Base-by-base conservation (phyloP, 352 stramenopile genomes). In the Phytophthora pinifolia region DNA sequence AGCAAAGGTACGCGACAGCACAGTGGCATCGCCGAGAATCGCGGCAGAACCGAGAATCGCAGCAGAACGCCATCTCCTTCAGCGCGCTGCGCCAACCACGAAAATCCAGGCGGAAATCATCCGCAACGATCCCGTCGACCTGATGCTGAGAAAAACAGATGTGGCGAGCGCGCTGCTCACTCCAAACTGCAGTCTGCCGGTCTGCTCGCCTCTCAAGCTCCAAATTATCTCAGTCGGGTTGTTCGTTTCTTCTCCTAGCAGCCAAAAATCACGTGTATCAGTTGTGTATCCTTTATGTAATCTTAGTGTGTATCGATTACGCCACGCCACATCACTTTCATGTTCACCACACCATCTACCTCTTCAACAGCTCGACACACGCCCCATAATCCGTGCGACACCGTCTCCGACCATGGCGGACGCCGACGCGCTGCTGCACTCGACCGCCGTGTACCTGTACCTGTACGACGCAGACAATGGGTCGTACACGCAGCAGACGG, bases 381-480 rank as follows among this genome's bases (percentile, higher is more conserved):
- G 25, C 39, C 39, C 34, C 46, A 54, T 17, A 36, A 39, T 39
- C 9, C 46, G 25, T 9, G 32, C 32, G 35, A 48, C 39, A 34
- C 36, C 12, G 54, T 25, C 6, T 20, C 22, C 13, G 33, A 66
- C 1, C 31, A 85, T 83, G 76, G 50, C 67, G 31, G 66, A 74
- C 20, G 36, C 17, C 17, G 75, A 81, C 62, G 59, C 64, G 54
- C 65, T 93, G 29, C 69, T 91, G 57, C 75, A 89, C 67, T 83
- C 79, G 44, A 74, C 72, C 45, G 69, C 74, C 22, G 78, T 91
- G 29, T 93, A 93, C 52, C 63, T 89, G 33, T 89, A 89, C 55
- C 46, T 67, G 13, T 89, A 86, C 51, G 77, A 93, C 53, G 48
- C 70, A 14, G 41, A 61, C 30, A 63, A 46, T n/a, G 71, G 72